Evolutionary conservation across 352 stramenopile species (phyloP).

Genomic region (Globisporangium heterothallicum): DNA sequence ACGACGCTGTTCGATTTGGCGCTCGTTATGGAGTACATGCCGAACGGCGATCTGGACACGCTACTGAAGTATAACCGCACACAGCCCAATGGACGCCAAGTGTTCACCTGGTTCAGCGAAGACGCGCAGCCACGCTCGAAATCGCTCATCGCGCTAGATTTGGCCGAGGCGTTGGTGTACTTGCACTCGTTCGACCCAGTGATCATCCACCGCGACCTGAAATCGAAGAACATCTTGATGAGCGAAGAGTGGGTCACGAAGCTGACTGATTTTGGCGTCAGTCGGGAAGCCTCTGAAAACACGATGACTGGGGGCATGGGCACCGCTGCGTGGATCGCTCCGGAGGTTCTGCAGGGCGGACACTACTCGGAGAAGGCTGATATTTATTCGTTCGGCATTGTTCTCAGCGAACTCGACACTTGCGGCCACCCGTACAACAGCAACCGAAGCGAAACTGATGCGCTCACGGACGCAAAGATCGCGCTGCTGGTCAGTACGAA

Average conservation of each 20-base stretch:
- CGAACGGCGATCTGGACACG: constrained; percentile 26
- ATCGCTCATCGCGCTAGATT: constrained; percentile 28
- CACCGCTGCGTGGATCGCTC: constrained; percentile 28
- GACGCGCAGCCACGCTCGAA: constrained; percentile 15
- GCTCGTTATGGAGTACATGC: constrained; percentile 38
- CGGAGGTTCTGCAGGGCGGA: constrained; percentile 20
- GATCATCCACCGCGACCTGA: constrained; percentile 41
- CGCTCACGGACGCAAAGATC: constrained; percentile 17
- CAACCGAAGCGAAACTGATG: not conserved
- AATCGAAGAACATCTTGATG: constrained; percentile 37
- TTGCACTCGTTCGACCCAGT: constrained; percentile 34
- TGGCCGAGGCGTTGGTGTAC: constrained; percentile 34
- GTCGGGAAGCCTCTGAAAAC: constrained; percentile 22
- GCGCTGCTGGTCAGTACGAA: constrained; percentile 42
- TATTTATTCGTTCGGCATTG: constrained; percentile 26
- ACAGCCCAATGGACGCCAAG: not conserved
- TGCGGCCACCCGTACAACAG: constrained; percentile 23
- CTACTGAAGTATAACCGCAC: not conserved
- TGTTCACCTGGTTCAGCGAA: constrained; percentile 1
- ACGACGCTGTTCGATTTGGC: constrained; percentile 33
- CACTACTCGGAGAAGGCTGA: constrained; percentile 17
- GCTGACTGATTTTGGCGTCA: constrained; percentile 45
- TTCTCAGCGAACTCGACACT: constrained; percentile 27
- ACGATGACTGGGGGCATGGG: constrained; percentile 25
- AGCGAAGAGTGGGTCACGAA: constrained; percentile 27